Evolutionary conservation across 805 yeast species (phyloP).

Genomic region (Metschnikowia vanudenii): DNA sequence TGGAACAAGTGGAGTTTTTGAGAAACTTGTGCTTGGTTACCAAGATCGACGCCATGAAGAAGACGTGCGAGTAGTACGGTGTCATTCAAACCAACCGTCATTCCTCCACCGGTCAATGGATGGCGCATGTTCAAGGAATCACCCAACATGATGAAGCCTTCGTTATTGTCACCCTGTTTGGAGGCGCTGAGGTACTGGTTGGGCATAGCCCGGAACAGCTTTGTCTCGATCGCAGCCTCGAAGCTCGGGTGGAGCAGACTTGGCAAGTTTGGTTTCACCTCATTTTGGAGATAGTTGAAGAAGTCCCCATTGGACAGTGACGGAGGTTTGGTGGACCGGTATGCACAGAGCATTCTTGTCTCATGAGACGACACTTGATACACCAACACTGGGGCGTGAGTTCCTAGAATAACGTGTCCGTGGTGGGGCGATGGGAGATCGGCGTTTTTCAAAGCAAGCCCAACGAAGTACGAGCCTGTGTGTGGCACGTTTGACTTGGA

Average conservation of each 20-base stretch:
- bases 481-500: slow-evolving; percentile 59
- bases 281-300: slow-evolving; percentile 53
- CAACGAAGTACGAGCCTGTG: slow-evolving; percentile 83
- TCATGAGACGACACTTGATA: slow-evolving; percentile 84
- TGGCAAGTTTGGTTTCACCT: slow-evolving; percentile 73
- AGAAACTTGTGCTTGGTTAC: slow-evolving; percentile 55
- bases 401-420: slow-evolving; percentile 89
- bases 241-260: slow-evolving; percentile 63
- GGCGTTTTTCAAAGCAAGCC: slow-evolving; percentile 72
- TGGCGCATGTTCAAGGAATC: slow-evolving; percentile 97
- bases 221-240: slow-evolving; percentile 51
- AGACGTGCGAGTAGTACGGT: slow-evolving; percentile 65
- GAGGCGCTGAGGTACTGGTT: slow-evolving; percentile 85
- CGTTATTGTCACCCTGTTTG: slow-evolving; percentile 49
- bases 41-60: slow-evolving; percentile 54
- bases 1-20: slow-evolving; percentile 67
- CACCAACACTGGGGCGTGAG: slow-evolving; percentile 82
- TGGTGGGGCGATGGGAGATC: slow-evolving; percentile 68
- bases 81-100: slow-evolving; percentile 95
- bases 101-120: slow-evolving; percentile 98
- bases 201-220: slow-evolving; percentile 82
- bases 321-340: slow-evolving; percentile 72
- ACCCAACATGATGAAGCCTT: slow-evolving; percentile 82
- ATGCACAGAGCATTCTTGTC: slow-evolving; percentile 88
- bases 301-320: slow-evolving; percentile 55